Percentiles rank a stretch among this genome's conserved stretches.
Conservation (phyloP, 139 green algal genomes). For the Raphidocelis subcapitata region DNA sequence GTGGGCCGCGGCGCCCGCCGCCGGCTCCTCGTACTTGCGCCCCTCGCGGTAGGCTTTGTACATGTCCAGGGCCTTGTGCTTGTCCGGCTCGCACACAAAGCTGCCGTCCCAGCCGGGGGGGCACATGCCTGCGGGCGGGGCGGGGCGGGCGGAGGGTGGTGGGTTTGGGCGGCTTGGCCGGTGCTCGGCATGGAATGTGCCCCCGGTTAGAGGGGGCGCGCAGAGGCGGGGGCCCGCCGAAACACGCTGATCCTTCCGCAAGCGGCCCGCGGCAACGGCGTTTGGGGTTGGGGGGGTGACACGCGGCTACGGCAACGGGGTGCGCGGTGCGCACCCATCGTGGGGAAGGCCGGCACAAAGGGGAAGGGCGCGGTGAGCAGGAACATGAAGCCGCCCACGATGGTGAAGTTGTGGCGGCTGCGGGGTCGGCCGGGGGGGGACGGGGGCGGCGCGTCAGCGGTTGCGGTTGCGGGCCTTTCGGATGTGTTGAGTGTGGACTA, state of each 20-base stretch:
- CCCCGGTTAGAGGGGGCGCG: too few relatives aligned
- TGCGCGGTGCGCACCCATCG: conserved; percentile 20
- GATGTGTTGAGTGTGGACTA: too few relatives aligned
- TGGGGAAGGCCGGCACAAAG: conserved; percentile 32
- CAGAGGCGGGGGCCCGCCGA: too few relatives aligned
- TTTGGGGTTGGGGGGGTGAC: too few relatives aligned
- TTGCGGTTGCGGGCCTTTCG: too few relatives aligned
- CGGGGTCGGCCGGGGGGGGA: too few relatives aligned
- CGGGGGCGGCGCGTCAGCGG: too few relatives aligned
- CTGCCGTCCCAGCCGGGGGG: conserved; percentile 25
- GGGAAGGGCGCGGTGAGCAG: conserved; percentile 16
- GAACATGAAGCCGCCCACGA: conserved; percentile 19
- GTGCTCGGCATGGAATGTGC: too few relatives aligned
- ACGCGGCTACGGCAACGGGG: too few relatives aligned
- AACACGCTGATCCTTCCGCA: too few relatives aligned
- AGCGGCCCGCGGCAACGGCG: too few relatives aligned
- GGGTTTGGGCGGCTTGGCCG: background rate
- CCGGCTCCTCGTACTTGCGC: conserved; percentile 5
- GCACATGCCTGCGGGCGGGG: background rate
- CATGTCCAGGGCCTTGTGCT: conserved; percentile 33
- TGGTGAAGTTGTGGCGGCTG: conserved; percentile 29
- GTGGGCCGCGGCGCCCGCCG: background rate
- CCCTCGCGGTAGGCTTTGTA: conserved; percentile 31
- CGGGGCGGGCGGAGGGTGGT: background rate
- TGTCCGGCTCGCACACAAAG: conserved; percentile 32